phyloP scores from a whole-genome alignment of 257 asterid genomes.

The Solanum medicagineum region DNA sequence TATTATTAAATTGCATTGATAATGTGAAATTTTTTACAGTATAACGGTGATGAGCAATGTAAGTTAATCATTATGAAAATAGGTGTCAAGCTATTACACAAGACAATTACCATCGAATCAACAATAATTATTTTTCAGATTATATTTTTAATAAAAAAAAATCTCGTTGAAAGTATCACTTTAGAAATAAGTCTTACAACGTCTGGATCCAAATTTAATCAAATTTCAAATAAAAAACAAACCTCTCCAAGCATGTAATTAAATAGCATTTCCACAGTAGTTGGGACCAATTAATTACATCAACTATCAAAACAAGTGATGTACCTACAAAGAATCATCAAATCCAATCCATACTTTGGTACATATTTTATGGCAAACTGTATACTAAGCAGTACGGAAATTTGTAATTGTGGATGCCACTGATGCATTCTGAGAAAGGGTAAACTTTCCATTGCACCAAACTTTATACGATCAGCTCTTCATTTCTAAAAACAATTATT shows the following conservation, averaged over 20 bases:
- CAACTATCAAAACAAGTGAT: background rate
- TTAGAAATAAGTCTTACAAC: no score
- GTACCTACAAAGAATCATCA: background rate
- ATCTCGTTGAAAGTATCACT: background rate
- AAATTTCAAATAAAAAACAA: background rate
- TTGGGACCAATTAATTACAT: background rate
- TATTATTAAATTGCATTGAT: no score
- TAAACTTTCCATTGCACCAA: background rate
- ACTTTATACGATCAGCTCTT: background rate
- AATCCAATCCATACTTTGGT: background rate
- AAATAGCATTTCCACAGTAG: background rate
- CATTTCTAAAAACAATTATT: background rate
- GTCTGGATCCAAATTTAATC: no score
- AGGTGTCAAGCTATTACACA: no score
- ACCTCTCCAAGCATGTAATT: background rate
- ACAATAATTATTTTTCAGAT: no score
- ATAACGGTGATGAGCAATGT: no score
- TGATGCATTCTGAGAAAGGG: background rate
- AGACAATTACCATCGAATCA: background rate
- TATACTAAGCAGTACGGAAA: background rate
- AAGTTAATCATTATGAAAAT: no score
- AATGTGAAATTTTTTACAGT: no score
- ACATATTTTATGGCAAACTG: background rate
- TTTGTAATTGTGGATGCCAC: background rate
- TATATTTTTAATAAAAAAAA: no score